These are phyloP conservation scores for Penicillium coprophilum DNA, from an alignment of 495 filamentous ascomycete species.

Conservation along the genomic window DNA sequence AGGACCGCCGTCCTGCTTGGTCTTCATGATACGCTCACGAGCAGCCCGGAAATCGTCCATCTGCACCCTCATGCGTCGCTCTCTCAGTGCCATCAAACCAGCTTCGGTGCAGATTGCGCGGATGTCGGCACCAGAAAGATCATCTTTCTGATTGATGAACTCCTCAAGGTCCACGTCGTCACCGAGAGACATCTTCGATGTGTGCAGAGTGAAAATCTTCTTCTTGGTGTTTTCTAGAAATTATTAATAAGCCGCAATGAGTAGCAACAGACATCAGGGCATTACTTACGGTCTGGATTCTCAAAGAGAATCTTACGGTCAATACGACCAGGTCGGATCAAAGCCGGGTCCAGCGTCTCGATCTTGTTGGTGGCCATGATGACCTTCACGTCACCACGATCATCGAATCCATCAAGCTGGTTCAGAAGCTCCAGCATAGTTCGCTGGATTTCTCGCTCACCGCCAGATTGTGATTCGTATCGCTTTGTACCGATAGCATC, in stretches of 20 bases:
- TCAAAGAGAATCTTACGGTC: conserved; percentile 99
- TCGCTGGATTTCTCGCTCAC: conserved; percentile 95
- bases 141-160: conserved; percentile 98
- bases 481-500: conserved; percentile 99
- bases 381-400: conserved; percentile 98
- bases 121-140: conserved; percentile 96
- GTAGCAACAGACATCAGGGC: neutral
- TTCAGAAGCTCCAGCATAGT: conserved; percentile 99
- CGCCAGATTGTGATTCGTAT: conserved; percentile 95
- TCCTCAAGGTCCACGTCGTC: conserved; percentile 96
- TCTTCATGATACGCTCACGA: conserved; percentile 93
- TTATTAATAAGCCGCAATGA: conserved; percentile 29
- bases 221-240: conserved; percentile 88
- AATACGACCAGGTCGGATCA: conserved; percentile 97
- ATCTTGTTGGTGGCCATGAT: conserved; percentile 99
- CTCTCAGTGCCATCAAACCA: conserved; percentile 89
- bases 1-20: conserved; percentile 97
- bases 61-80: conserved; percentile 96
- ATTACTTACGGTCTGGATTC: conserved; percentile 85
- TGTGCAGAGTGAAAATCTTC: conserved; percentile 99
- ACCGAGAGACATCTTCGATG: conserved; percentile 96
- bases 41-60: conserved; percentile 97
- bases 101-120: conserved; percentile 98
- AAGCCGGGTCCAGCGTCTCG: conserved; percentile 90
- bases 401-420: conserved; percentile 98